Evolutionary conservation across 148 eudicot genomes (phyloP).

Genomic region (Simmondsia chinensis): DNA sequence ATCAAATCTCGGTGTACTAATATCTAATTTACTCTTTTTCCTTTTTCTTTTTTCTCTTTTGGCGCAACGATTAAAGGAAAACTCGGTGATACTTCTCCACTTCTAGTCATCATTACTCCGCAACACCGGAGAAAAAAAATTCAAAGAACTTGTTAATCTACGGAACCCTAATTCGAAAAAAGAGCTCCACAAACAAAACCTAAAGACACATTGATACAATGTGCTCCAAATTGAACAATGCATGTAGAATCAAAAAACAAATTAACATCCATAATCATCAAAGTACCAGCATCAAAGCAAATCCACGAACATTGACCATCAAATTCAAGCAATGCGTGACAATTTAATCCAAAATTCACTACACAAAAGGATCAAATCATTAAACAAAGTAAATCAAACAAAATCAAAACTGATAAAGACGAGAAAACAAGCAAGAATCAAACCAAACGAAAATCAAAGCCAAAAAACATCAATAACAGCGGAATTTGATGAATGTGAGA

Average conservation of each 20-base stretch:
- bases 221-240: conserved; percentile 5
- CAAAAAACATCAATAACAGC: too few relatives aligned
- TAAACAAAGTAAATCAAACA: neutral
- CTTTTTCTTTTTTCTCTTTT: too few relatives aligned
- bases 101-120: too few relatives aligned
- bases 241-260: conserved; percentile 11
- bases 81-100: too few relatives aligned
- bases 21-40: too few relatives aligned
- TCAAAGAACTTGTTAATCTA: too few relatives aligned
- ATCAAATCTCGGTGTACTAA: too few relatives aligned
- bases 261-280: conserved; percentile 7
- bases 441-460: neutral
- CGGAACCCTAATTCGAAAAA: too few relatives aligned
- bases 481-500: neutral
- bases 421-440: neutral
- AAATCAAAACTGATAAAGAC: too few relatives aligned
- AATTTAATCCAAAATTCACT: neutral
- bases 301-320: conserved; percentile 11
- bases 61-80: too few relatives aligned
- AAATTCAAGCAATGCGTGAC: conserved; percentile 14
- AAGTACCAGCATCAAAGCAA: neutral
- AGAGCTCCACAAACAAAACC: too few relatives aligned
- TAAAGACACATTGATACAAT: neutral
- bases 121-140: conserved; percentile 2
- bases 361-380: neutral